phyloP scores from a whole-genome alignment of 2,329 filamentous ascomycete species.

The Aspergillus sp. region DNA sequence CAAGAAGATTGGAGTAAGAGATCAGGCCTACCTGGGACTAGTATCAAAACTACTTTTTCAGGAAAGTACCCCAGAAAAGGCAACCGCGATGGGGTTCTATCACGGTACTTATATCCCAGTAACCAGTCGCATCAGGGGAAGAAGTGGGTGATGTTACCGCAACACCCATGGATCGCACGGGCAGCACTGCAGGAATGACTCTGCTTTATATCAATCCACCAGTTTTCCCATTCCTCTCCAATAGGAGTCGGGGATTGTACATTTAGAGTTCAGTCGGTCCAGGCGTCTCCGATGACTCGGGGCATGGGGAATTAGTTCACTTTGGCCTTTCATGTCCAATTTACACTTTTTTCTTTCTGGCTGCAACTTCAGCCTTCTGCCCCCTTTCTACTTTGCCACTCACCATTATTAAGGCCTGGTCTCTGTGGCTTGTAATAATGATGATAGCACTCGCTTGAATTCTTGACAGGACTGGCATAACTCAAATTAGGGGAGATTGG shows the following conservation, averaged over 20 bases:
- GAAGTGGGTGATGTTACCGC: slow-evolving; percentile 4
- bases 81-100: slow-evolving; percentile 10
- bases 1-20: background rate
- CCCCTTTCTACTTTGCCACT: slow-evolving; percentile 5
- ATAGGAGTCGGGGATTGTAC: background rate
- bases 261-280: slow-evolving; percentile 3
- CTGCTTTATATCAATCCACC: slow-evolving; percentile 4
- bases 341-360: background rate
- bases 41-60: background rate
- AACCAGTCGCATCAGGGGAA: background rate
- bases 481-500: background rate
- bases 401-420: background rate
- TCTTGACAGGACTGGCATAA: background rate
- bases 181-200: slow-evolving; percentile 1
- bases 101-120: background rate
- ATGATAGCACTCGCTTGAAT: background rate
- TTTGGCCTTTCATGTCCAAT: background rate
- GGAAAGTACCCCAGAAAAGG: slow-evolving; percentile 14
- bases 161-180: slow-evolving; percentile 6
- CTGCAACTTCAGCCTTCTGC: background rate
- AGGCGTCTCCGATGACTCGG: background rate
- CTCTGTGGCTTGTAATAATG: background rate
- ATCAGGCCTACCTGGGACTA: background rate
- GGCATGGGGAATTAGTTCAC: background rate
- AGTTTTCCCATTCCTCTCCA: background rate